Evolutionary conservation across 2,329 filamentous ascomycete species (phyloP).

Genomic region (Clarireedia homoeocarpa): DNA sequence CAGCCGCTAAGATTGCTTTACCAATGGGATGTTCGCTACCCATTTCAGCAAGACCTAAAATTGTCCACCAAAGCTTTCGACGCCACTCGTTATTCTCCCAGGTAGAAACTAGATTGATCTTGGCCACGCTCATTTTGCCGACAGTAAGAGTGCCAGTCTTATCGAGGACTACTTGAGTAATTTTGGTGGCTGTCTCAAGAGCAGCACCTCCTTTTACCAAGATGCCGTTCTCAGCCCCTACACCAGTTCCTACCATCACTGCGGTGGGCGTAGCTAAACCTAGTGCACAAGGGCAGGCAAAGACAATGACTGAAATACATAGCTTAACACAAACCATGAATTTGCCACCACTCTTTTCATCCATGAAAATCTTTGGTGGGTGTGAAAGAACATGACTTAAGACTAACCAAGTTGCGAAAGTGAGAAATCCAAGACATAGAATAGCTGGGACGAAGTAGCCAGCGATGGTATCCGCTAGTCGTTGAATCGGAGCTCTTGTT

Average conservation of each 20-base stretch:
- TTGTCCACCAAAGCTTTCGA: conserved; percentile 83
- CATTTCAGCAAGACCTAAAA: conserved; percentile 91
- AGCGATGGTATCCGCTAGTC: conserved; percentile 81
- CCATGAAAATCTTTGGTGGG: conserved; percentile 82
- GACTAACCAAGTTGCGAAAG: conserved; percentile 90
- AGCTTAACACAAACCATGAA: conserved; percentile 96
- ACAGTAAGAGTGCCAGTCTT: conserved; percentile 94
- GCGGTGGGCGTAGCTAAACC: conserved; percentile 92
- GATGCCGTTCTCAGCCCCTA: conserved; percentile 91
- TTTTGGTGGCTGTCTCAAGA: conserved; percentile 80
- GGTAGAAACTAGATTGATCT: conserved; percentile 52
- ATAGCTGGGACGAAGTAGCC: conserved; percentile 93
- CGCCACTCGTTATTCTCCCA: conserved; percentile 66
- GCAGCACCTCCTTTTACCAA: conserved; percentile 95
- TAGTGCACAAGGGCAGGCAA: conserved; percentile 95
- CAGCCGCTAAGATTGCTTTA: conserved; percentile 71
- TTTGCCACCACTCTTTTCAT: conserved; percentile 75
- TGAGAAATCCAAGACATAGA: conserved; percentile 72
- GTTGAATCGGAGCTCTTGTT: conserved; percentile 86
- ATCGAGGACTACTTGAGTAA: conserved; percentile 86
- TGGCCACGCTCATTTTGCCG: conserved; percentile 89
- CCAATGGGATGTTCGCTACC: conserved; percentile 94
- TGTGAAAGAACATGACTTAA: conserved; percentile 76
- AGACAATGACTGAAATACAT: conserved; percentile 97
- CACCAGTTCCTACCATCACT: conserved; percentile 98